phyloP scores from a whole-genome alignment of 371 early-diverging fungal genomes.

The Mortierella polycephala region DNA sequence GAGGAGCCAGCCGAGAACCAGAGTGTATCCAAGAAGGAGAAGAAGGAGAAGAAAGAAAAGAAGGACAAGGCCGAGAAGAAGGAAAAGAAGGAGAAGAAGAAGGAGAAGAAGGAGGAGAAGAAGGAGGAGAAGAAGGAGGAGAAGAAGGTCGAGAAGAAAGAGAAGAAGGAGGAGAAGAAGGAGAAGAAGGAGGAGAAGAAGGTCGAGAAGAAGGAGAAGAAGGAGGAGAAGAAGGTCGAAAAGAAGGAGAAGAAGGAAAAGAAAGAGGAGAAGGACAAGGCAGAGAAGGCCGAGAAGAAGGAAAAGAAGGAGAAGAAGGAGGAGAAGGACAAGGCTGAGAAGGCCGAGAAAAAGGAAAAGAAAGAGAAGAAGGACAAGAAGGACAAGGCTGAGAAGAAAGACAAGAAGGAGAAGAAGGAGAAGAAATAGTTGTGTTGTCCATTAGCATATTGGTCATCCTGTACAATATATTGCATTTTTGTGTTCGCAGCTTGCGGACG shows the following conservation, averaged over 20 bases:
- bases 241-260: constrained; percentile 12
- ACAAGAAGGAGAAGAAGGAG: neutral
- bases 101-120: constrained; percentile 19
- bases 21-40: constrained; percentile 44
- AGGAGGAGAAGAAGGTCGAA: constrained; percentile 11
- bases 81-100: constrained; percentile 21
- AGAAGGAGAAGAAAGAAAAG: constrained; percentile 45
- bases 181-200: constrained; percentile 34
- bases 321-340: constrained; percentile 17
- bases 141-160: constrained; percentile 11
- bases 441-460: neutral
- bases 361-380: constrained; percentile 21
- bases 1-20: constrained; percentile 53
- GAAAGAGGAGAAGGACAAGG: constrained; percentile 1
- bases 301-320: constrained; percentile 19
- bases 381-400: constrained; percentile 4
- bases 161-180: constrained; percentile 22
- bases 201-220: constrained; percentile 27
- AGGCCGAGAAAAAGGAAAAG: constrained; percentile 15
- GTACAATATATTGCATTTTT: constrained; percentile 18
- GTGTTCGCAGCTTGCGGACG: too few species aligned
- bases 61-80: constrained; percentile 47
- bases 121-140: constrained; percentile 30
- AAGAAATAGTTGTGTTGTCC: constrained; percentile 1
- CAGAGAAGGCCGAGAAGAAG: constrained; percentile 9